These are phyloP conservation scores for Quercus agrifolia DNA, from an alignment of 306 rosid genomes.

Conservation along the genomic window DNA sequence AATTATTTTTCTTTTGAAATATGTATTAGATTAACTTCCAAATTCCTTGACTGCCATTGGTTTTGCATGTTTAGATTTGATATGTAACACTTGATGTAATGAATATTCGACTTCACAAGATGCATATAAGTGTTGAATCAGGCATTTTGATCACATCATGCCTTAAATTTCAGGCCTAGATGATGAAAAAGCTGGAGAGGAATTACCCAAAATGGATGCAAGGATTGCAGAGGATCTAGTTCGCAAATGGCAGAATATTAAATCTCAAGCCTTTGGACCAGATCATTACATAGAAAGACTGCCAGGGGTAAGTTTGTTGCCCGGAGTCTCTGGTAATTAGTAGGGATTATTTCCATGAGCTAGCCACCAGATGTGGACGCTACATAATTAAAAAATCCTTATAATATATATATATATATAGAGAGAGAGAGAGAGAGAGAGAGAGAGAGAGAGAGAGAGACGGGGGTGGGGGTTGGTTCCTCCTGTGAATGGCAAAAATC, in stretches of 20 bases:
- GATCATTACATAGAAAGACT: constrained; percentile 61
- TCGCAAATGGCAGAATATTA: constrained; percentile 82
- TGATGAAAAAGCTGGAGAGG: constrained; percentile 49
- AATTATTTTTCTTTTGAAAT: not conserved
- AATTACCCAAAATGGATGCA: constrained; percentile 74
- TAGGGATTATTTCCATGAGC: not conserved
- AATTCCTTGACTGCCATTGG: not conserved
- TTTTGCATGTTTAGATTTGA: not conserved
- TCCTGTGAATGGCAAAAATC: not conserved
- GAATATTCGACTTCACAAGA: constrained; percentile 7
- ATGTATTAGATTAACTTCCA: not conserved
- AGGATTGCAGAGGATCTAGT: constrained; percentile 88
- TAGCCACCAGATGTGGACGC: not conserved
- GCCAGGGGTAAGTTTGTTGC: constrained; percentile 52
- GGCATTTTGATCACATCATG: constrained; percentile 11
- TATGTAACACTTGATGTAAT: not conserved
- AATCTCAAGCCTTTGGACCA: constrained; percentile 89
- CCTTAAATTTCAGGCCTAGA: constrained; percentile 19
- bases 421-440: not conserved
- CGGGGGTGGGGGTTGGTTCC: not conserved
- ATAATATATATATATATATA: not conserved
- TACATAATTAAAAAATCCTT: too few species aligned
- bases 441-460: not conserved
- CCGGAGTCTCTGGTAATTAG: constrained; percentile 5
- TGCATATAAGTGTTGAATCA: not conserved